Conservation (phyloP, 202 grass and related monocot genomes). For the Setaria viridis region DNA sequence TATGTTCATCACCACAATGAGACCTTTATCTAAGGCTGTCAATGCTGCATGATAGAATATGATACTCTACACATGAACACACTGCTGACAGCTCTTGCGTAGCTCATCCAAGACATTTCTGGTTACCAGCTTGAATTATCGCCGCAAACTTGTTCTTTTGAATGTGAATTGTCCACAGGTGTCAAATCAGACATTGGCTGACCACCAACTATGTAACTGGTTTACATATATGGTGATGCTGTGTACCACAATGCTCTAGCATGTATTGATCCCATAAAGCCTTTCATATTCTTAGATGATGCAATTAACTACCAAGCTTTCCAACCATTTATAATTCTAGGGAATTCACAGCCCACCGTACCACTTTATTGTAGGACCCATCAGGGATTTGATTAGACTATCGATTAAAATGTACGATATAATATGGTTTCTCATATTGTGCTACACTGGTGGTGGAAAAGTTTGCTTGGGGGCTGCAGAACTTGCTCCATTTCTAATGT, state of each 20-base stretch:
- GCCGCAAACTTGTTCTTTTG: neutral
- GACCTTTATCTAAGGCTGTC: slow-evolving; percentile 5
- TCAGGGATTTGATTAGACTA: neutral
- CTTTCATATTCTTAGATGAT: neutral
- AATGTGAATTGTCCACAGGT: neutral
- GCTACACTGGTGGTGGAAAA: neutral
- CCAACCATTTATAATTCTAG: neutral
- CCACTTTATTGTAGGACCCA: neutral
- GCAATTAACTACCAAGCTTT: neutral
- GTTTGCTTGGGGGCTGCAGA: neutral
- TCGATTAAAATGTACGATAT: neutral
- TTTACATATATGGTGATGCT: slow-evolving; percentile 2
- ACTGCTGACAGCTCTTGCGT: neutral
- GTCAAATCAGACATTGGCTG: neutral
- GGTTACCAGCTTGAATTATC: neutral
- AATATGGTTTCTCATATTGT: slow-evolving; percentile 16
- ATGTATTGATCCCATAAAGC: neutral
- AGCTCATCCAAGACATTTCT: slow-evolving; percentile 25
- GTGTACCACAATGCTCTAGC: neutral
- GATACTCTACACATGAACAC: neutral
- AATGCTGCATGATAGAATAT: neutral
- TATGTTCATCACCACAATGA: neutral
- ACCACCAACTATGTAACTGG: neutral
- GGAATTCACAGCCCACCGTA: neutral
- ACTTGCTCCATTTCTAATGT: neutral